A percentile compares a stretch with the other conserved stretches of the same genome.
Evolutionary conservation across 805 yeast genomes (phyloP).

Genomic region (Spathaspora girioi): DNA sequence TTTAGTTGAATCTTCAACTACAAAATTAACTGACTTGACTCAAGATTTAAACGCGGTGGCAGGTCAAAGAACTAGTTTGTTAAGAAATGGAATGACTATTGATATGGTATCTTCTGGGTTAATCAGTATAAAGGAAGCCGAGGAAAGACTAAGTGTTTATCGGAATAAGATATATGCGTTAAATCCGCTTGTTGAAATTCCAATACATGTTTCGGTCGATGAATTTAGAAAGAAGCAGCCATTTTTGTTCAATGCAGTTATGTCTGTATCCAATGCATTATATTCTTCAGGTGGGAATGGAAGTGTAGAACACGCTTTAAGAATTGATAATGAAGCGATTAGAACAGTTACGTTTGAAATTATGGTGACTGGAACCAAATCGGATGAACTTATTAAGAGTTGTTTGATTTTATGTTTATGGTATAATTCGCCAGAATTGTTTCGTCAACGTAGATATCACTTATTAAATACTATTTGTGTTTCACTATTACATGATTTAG

Average conservation of each 20-base stretch:
- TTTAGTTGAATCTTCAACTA: conserved; percentile 27
- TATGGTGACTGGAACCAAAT: conserved; percentile 66
- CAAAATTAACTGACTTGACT: conserved; percentile 40
- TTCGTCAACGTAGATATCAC: conserved; percentile 75
- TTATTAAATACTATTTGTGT: conserved; percentile 62
- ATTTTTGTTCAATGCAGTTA: conserved; percentile 57
- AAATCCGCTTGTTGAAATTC: conserved; percentile 59
- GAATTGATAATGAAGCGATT: conserved; percentile 51
- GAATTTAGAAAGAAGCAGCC: conserved; percentile 53
- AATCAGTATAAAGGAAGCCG: conserved; percentile 58
- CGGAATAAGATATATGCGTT: conserved; percentile 39
- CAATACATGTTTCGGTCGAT: conserved; percentile 39
- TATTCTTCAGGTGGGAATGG: conserved; percentile 19
- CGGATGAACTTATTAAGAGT: conserved; percentile 62
- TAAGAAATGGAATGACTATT: conserved; percentile 19
- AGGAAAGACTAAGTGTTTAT: conserved; percentile 48
- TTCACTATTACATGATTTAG: conserved; percentile 71
- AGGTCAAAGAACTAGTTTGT: conserved; percentile 34
- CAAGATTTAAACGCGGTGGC: conserved; percentile 44
- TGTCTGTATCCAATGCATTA: conserved; percentile 56
- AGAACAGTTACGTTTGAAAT: conserved; percentile 54
- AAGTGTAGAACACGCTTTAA: conserved; percentile 40
- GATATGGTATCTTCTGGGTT: conserved; percentile 60
- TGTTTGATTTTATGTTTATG: conserved; percentile 62
- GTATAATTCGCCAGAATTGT: conserved; percentile 83